Conservation (phyloP, 2,329 filamentous ascomycete genomes). For the Pseudocercospora pini-densiflorae region DNA sequence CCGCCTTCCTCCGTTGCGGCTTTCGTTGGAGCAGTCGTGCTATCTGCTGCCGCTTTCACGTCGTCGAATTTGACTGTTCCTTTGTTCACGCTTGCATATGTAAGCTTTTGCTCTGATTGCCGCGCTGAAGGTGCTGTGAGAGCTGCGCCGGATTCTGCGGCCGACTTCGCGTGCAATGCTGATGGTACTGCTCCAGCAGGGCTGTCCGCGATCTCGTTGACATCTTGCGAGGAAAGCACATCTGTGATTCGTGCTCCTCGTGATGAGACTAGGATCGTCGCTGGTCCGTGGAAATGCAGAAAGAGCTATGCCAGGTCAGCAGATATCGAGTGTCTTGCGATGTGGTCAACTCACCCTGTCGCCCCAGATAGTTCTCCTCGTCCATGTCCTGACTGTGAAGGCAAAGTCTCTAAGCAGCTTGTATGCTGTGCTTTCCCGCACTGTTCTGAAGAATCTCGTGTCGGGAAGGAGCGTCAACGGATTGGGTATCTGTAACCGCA, state of each 20-base stretch:
- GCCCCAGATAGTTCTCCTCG: slow-evolving; percentile 86
- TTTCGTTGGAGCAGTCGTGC: neutral
- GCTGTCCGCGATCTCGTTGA: slow-evolving; percentile 87
- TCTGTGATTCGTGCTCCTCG: slow-evolving; percentile 80
- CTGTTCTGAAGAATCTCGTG: slow-evolving; percentile 71
- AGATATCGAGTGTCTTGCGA: neutral
- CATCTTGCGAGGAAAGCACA: slow-evolving; percentile 73
- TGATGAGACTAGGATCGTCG: slow-evolving; percentile 84
- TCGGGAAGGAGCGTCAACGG: slow-evolving; percentile 68
- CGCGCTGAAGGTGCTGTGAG: slow-evolving; percentile 25
- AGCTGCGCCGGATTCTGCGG: slow-evolving; percentile 35
- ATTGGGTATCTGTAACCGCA: slow-evolving; percentile 78
- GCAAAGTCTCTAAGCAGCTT: slow-evolving; percentile 67
- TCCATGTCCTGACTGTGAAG: slow-evolving; percentile 74
- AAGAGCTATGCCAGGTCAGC: slow-evolving; percentile 64
- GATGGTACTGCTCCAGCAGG: slow-evolving; percentile 72
- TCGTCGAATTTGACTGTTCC: slow-evolving; percentile 41
- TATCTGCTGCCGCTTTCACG: neutral
- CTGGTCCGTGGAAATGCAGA: slow-evolving; percentile 84
- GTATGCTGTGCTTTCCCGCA: slow-evolving; percentile 75
- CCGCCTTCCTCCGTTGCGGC: neutral
- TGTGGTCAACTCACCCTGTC: slow-evolving; percentile 65
- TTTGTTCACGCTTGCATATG: slow-evolving; percentile 39
- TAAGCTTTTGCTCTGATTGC: slow-evolving; percentile 37
- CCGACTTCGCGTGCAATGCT: slow-evolving; percentile 51